These are phyloP conservation scores for Ophiostoma novo-ulmi DNA, from an alignment of 2,329 filamentous ascomycete genomes.

Conservation along the genomic window DNA sequence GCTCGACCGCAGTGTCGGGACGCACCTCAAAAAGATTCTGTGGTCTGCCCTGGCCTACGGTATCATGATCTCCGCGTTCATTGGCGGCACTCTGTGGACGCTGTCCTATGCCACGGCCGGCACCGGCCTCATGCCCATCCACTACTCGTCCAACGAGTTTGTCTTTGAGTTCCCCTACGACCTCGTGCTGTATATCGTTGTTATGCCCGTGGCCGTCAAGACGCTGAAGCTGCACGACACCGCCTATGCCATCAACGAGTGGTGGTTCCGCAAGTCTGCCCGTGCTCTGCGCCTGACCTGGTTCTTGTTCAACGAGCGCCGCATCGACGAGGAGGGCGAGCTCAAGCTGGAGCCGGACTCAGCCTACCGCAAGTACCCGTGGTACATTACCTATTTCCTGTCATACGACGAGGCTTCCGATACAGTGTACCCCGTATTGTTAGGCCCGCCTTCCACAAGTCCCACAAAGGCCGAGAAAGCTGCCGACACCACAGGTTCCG, in stretches of 20 bases:
- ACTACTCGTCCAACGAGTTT: slow-evolving; percentile 88
- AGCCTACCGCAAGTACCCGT: slow-evolving; percentile 33
- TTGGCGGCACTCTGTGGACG: slow-evolving; percentile 95
- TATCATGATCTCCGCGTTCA: slow-evolving; percentile 81
- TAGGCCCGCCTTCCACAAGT: slow-evolving; percentile 46
- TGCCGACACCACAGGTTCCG: background rate
- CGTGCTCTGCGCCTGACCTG: slow-evolving; percentile 74
- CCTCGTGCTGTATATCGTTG: slow-evolving; percentile 91
- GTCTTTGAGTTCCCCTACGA: slow-evolving; percentile 93
- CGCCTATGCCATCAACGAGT: slow-evolving; percentile 79
- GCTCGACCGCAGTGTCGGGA: slow-evolving; percentile 83
- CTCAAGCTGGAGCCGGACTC: slow-evolving; percentile 44
- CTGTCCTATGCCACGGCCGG: slow-evolving; percentile 54
- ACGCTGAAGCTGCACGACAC: slow-evolving; percentile 81
- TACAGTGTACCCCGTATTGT: slow-evolving; percentile 40
- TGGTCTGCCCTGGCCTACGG: slow-evolving; percentile 97
- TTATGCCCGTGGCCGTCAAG: slow-evolving; percentile 81
- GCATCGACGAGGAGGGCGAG: slow-evolving; percentile 73
- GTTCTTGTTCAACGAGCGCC: slow-evolving; percentile 85
- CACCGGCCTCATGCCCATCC: slow-evolving; percentile 74
- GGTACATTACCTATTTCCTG: slow-evolving; percentile 44
- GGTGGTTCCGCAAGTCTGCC: slow-evolving; percentile 93
- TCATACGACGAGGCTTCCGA: slow-evolving; percentile 38
- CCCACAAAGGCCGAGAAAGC: background rate
- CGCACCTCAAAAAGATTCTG: slow-evolving; percentile 89